Evolutionary conservation across 805 yeast genomes (phyloP), one percentile per base, ranked within the genome.

Genomic region (Peterozyma toletana): DNA sequence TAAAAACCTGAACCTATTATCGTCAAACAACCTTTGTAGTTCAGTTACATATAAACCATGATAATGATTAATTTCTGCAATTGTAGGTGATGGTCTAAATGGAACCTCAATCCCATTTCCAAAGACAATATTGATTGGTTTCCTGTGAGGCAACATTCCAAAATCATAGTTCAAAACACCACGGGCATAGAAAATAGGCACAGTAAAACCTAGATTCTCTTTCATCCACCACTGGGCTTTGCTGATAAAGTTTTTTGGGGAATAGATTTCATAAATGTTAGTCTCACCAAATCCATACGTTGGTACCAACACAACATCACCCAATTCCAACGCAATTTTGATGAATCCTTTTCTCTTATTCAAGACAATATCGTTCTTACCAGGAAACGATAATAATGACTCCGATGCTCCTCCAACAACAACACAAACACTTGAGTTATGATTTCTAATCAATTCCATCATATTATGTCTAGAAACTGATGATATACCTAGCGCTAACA

Each of bases 351-450:
- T 85, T 35, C 99, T 72, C 49, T 78, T 82, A 35, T 80, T 72
- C 36, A 93, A 64, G 0, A 93, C 86, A 39, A 93, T 64, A 46
- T 84, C 83, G 43, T 76, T 74, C 51, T 78, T 74, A 9, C 78
- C 77, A 0, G 84, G 80, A 43, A 70, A 67, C 5, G 86, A 77
- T 27, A 86, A 59, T 33, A 93, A 67, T 1, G 95, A 80, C 56
- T 93, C 99, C 47, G 88, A 85, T 0, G 98, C 98, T 0, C 99
- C 99, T 2, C 99, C 99, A 18, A 93, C 81, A 1, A 93, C 98
- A 46, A 93, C 81, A 49, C 91, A 85, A 11, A 90, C 83, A 2
- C 95, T 85, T 52, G 78, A 81, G 50, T 83, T 78, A 45, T 78
- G 74, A 40, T 63, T 59, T 42, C 59, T 63, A 39, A 93, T 69